A percentile compares a stretch with the other conserved stretches of the same genome.
These are phyloP conservation scores for Botrytis galanthina DNA, from an alignment of 2,329 filamentous ascomycete species.

Conservation along the genomic window DNA sequence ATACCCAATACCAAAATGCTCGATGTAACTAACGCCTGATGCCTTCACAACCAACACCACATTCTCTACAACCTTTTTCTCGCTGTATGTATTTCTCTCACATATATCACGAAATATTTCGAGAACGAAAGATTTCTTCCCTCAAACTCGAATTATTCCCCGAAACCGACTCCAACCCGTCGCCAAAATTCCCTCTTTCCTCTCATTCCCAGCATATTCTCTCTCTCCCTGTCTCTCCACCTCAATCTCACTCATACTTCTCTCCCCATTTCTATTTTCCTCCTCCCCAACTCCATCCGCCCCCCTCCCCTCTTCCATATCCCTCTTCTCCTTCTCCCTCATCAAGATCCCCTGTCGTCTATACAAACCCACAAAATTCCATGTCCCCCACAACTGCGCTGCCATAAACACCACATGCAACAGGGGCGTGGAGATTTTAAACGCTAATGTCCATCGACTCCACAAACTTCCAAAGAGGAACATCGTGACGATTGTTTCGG, in stretches of 20 bases:
- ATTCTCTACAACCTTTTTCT: neutral
- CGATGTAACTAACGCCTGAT: neutral
- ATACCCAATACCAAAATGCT: slow-evolving; percentile 8
- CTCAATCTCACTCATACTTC: neutral
- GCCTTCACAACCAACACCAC: neutral
- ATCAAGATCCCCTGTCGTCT: neutral
- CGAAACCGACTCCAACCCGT: neutral
- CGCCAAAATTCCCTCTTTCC: neutral
- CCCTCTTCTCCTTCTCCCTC: neutral
- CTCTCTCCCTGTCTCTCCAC: neutral
- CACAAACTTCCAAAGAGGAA: slow-evolving; percentile 45
- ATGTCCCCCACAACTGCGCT: slow-evolving; percentile 45
- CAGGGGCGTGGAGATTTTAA: slow-evolving; percentile 45
- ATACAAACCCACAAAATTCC: slow-evolving; percentile 37
- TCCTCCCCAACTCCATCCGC: neutral
- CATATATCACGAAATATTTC: neutral
- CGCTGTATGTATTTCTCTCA: no score
- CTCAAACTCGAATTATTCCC: neutral
- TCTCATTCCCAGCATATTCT: neutral
- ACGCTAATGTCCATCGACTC: slow-evolving; percentile 43
- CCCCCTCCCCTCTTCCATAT: neutral
- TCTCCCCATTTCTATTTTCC: neutral
- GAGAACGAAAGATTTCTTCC: neutral
- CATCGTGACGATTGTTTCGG: slow-evolving; percentile 46
- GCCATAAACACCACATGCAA: slow-evolving; percentile 44